Evolutionary conservation across 768 basidiomycete genomes (phyloP).

Genomic region (Mycena polygramma): DNA sequence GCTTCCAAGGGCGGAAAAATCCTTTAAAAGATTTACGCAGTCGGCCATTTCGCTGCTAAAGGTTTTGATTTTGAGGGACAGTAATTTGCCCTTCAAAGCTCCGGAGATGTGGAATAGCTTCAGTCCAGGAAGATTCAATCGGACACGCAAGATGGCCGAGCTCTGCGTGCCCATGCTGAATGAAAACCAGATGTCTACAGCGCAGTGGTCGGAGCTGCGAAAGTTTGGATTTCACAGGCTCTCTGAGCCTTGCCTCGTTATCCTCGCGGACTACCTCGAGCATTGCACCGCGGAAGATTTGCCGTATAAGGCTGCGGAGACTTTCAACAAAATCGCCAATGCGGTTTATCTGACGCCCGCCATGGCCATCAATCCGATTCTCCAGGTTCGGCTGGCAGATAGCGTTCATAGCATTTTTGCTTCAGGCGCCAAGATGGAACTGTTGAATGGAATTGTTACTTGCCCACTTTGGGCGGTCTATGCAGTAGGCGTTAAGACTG

Average conservation of each 20-base stretch:
- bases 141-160: no score
- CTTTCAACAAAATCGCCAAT: neutral
- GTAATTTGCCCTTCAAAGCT: neutral
- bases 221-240: no score
- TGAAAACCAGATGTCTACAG: neutral
- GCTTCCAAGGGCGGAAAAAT: neutral
- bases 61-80: neutral
- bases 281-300: constrained; percentile 1
- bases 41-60: neutral
- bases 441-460: neutral
- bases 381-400: neutral
- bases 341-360: neutral
- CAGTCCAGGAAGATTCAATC: no score
- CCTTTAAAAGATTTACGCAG: neutral
- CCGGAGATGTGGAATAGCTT: neutral
- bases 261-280: constrained; percentile 5
- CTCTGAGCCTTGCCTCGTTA: neutral
- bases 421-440: no score
- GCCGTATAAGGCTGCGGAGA: constrained; percentile 9
- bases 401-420: neutral
- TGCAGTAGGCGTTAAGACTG: neutral
- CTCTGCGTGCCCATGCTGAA: no score
- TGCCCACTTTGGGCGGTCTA: neutral
- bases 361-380: neutral
- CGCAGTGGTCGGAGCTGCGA: neutral